phyloP scores from a whole-genome alignment of 2,329 filamentous ascomycete genomes.

The Akanthomyces muscarius region DNA sequence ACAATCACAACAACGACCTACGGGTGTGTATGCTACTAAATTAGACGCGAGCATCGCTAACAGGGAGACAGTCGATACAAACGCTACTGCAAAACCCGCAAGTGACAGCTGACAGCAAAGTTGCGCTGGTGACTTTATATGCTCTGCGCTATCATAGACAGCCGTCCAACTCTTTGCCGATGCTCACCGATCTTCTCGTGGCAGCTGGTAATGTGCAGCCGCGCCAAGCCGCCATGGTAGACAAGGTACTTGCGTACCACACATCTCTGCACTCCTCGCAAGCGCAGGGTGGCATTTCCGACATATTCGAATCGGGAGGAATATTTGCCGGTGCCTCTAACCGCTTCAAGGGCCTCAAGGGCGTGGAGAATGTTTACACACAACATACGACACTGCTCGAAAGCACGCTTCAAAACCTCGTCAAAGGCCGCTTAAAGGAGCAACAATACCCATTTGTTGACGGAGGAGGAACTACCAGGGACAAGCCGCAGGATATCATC shows the following conservation, averaged over 20 bases:
- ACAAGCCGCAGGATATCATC: slow-evolving; percentile 95
- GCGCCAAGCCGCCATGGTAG: slow-evolving; percentile 72
- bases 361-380: slow-evolving; percentile 98
- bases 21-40: slow-evolving; percentile 53
- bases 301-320: slow-evolving; percentile 86
- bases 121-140: slow-evolving; percentile 90
- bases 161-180: slow-evolving; percentile 74
- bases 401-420: slow-evolving; percentile 81
- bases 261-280: slow-evolving; percentile 77
- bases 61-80: slow-evolving; percentile 64
- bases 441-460: slow-evolving; percentile 92
- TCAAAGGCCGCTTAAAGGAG: slow-evolving; percentile 84
- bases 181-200: slow-evolving; percentile 80
- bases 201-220: slow-evolving; percentile 78
- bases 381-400: slow-evolving; percentile 91
- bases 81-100: slow-evolving; percentile 74
- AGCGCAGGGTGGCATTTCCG: slow-evolving; percentile 73
- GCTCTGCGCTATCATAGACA: slow-evolving; percentile 88
- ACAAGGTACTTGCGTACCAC: slow-evolving; percentile 80
- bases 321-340: slow-evolving; percentile 87
- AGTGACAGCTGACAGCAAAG: slow-evolving; percentile 76
- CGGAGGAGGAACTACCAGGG: slow-evolving; percentile 76
- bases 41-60: neutral
- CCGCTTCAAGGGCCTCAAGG: slow-evolving; percentile 90
- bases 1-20: slow-evolving; percentile 88